These are phyloP conservation scores for Mesembryanthemum crystallinum DNA, from an alignment of 148 eudicot species.

Conservation along the genomic window DNA sequence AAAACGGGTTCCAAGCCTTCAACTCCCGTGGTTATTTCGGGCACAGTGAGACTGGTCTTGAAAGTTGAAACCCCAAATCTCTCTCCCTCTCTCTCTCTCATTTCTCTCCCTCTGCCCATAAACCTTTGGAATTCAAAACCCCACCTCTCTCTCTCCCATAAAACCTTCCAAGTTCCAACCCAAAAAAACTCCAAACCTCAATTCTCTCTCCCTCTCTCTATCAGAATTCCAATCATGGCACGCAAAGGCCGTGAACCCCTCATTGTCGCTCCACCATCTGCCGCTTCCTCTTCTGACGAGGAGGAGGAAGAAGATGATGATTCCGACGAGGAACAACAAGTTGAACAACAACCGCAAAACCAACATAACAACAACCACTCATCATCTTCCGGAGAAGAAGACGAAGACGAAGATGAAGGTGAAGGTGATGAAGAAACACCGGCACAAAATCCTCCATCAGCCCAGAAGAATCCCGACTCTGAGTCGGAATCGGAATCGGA, in stretches of 20 bases:
- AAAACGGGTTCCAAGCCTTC: no score
- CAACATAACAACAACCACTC: not conserved
- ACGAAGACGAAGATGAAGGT: not conserved
- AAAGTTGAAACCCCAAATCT: no score
- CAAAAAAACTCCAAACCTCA: no score
- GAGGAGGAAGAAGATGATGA: no score
- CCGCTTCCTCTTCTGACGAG: constrained; percentile 16
- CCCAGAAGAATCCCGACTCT: not conserved
- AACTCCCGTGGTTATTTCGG: no score
- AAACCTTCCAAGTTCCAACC: no score
- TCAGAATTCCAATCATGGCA: constrained; percentile 13
- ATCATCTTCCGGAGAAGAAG: not conserved
- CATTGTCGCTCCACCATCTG: constrained; percentile 12
- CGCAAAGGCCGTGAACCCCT: constrained; percentile 14
- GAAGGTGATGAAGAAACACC: not conserved
- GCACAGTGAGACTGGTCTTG: no score
- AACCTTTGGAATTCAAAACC: no score
- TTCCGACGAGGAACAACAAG: not conserved
- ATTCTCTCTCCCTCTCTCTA: no score
- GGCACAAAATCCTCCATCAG: not conserved
- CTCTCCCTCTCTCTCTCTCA: not conserved
- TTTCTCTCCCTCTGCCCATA: not conserved
- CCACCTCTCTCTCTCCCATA: no score
- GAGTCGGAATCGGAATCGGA: not conserved
- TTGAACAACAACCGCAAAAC: not conserved